Conservation (phyloP, 352 stramenopile species). For the Phytophthora ohioensis region DNA sequence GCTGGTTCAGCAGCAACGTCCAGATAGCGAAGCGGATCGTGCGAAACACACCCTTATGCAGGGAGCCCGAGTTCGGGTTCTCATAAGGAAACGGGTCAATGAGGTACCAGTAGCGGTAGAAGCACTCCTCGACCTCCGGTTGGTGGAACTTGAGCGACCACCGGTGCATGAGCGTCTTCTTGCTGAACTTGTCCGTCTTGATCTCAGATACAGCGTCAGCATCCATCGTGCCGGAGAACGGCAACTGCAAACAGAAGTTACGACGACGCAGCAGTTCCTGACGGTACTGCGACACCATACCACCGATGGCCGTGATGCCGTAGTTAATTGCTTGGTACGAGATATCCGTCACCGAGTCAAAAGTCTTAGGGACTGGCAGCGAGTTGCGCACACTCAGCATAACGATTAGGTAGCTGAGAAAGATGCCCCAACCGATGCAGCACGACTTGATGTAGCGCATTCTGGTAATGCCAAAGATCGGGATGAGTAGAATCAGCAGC, state of each 20-base stretch:
- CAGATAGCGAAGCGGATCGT: slow-evolving; percentile 82
- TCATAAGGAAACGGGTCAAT: slow-evolving; percentile 88
- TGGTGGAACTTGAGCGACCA: slow-evolving; percentile 81
- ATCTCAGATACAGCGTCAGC: slow-evolving; percentile 68
- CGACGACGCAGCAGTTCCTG: slow-evolving; percentile 77
- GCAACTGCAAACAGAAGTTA: slow-evolving; percentile 82
- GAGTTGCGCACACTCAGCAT: slow-evolving; percentile 59
- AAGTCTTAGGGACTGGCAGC: slow-evolving; percentile 44
- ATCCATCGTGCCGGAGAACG: slow-evolving; percentile 77
- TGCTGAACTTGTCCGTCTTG: slow-evolving; percentile 79
- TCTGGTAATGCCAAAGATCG: slow-evolving; percentile 85
- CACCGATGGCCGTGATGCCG: slow-evolving; percentile 77
- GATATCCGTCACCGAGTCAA: slow-evolving; percentile 79
- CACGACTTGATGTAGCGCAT: slow-evolving; percentile 85
- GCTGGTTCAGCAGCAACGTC: slow-evolving; percentile 74
- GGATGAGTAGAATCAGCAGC: slow-evolving; percentile 83
- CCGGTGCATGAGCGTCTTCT: slow-evolving; percentile 67
- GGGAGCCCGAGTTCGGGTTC: slow-evolving; percentile 79
- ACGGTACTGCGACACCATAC: slow-evolving; percentile 88
- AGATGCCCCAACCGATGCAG: slow-evolving; percentile 74
- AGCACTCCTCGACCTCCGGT: slow-evolving; percentile 78
- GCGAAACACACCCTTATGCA: slow-evolving; percentile 77
- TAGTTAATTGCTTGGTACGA: slow-evolving; percentile 89
- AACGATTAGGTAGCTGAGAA: slow-evolving; percentile 72
- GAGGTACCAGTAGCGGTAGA: slow-evolving; percentile 89